Percentiles rank a stretch among this genome's conserved stretches.
These are phyloP conservation scores for Tolypocladium cylindrosporum DNA, from an alignment of 2,329 filamentous ascomycete species.

Conservation along the genomic window DNA sequence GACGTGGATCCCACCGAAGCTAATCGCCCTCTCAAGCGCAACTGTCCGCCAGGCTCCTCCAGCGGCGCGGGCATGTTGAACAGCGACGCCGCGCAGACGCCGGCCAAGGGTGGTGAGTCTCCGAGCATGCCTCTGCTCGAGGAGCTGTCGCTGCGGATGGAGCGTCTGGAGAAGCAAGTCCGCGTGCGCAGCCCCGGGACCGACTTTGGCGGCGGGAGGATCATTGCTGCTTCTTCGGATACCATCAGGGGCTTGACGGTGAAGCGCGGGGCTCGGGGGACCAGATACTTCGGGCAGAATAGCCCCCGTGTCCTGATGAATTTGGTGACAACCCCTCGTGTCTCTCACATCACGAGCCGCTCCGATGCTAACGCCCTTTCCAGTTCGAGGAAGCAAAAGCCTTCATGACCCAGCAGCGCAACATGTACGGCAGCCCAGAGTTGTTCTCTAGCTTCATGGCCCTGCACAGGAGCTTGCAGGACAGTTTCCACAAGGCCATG, in stretches of 20 bases:
- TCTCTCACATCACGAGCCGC: not conserved
- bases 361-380: not conserved
- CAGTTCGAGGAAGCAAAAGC: conserved; percentile 45
- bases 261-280: conserved; percentile 34
- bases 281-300: conserved; percentile 43
- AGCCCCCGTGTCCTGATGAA: conserved; percentile 43
- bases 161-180: conserved; percentile 42
- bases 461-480: conserved; percentile 34
- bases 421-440: conserved; percentile 16
- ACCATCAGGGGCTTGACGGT: conserved; percentile 41
- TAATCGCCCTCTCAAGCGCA: conserved; percentile 28
- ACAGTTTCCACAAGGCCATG: conserved; percentile 35
- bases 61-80: conserved; percentile 10
- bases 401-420: conserved; percentile 33
- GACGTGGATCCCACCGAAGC: conserved; percentile 26
- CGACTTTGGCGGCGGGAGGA: conserved; percentile 20
- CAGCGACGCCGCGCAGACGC: conserved; percentile 13
- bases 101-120: conserved; percentile 22
- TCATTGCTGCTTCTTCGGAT: conserved; percentile 26
- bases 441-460: conserved; percentile 22
- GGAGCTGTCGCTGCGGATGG: conserved; percentile 38
- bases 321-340: conserved; percentile 27
- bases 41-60: conserved; percentile 17
- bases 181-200: conserved; percentile 30
- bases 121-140: conserved; percentile 28